These are phyloP conservation scores for Caulochytrium protostelioides DNA, from an alignment of 371 early-diverging fungal genomes.

Conservation along the genomic window DNA sequence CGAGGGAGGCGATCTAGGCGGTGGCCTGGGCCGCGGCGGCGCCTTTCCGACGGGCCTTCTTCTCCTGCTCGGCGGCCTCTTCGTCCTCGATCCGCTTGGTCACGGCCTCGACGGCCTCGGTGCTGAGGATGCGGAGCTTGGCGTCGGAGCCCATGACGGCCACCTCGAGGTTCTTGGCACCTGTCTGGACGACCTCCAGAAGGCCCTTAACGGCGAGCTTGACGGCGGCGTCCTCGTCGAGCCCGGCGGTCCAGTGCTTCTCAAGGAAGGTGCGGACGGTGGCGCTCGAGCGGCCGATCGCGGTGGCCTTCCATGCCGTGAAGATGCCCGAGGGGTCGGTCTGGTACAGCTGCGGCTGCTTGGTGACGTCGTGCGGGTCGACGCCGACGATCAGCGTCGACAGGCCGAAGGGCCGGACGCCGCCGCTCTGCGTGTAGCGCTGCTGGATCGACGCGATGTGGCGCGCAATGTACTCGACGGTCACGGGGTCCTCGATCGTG, in stretches of 20 bases:
- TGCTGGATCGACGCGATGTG: slow-evolving; percentile 93
- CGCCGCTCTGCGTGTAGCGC: slow-evolving; percentile 98
- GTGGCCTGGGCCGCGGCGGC: too few relatives aligned
- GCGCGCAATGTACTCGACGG: slow-evolving; percentile 92
- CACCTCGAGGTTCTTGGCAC: slow-evolving; percentile 94
- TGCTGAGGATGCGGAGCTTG: too few relatives aligned
- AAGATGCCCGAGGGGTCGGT: slow-evolving; percentile 99
- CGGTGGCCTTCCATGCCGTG: slow-evolving; percentile 93
- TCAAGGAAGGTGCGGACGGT: slow-evolving; percentile 93
- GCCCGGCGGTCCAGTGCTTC: slow-evolving; percentile 77
- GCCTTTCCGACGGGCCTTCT: too few relatives aligned
- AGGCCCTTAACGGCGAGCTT: slow-evolving; percentile 79
- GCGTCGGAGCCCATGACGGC: slow-evolving; percentile 64
- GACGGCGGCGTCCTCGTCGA: slow-evolving; percentile 54
- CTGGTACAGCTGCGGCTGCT: slow-evolving; percentile 81
- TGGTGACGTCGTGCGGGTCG: slow-evolving; percentile 44
- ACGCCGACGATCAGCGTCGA: slow-evolving; percentile 92
- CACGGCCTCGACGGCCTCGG: too few relatives aligned
- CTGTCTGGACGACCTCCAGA: slow-evolving; percentile 93
- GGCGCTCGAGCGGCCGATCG: slow-evolving; percentile 89
- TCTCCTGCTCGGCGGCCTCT: too few relatives aligned
- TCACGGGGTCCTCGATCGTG: slow-evolving; percentile 91
- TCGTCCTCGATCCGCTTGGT: too few relatives aligned
- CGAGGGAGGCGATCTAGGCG: too few relatives aligned
- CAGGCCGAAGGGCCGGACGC: slow-evolving; percentile 98